A percentile compares a stretch with the other conserved stretches of the same genome.
Evolutionary conservation across 306 rosid genomes (phyloP).

Genomic region (Cyamopsis tetragonoloba): DNA sequence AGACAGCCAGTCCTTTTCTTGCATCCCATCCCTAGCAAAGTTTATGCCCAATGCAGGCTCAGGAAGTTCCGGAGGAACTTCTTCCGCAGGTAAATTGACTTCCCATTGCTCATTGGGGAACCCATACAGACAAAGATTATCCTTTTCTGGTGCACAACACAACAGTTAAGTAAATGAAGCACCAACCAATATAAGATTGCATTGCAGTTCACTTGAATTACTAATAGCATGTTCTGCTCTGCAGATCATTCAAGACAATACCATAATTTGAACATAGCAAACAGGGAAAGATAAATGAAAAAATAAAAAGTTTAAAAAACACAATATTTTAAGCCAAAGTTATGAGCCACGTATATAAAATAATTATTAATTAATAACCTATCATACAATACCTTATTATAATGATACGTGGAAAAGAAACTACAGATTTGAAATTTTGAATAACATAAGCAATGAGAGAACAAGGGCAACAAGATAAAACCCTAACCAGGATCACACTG

Average conservation of each 20-base stretch:
- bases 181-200: constrained; percentile 4
- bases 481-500: constrained; percentile 76
- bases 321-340: background rate
- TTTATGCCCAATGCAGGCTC: constrained; percentile 45
- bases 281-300: background rate
- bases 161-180: constrained; percentile 1
- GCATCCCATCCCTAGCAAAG: constrained; percentile 42
- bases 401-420: background rate
- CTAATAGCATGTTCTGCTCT: background rate
- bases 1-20: constrained; percentile 40
- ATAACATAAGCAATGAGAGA: background rate
- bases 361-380: background rate
- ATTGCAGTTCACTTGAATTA: background rate
- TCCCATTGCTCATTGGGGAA: constrained; percentile 34
- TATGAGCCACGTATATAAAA: background rate
- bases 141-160: constrained; percentile 25
- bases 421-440: background rate
- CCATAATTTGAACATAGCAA: background rate
- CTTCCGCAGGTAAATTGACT: constrained; percentile 37
- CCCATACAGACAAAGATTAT: constrained; percentile 39
- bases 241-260: background rate
- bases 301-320: background rate
- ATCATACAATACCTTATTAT: background rate
- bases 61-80: constrained; percentile 43
- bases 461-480: background rate